Percentiles rank a stretch among this genome's conserved stretches.
These are phyloP conservation scores for Phaseolus lunatus DNA, from an alignment of 306 rosid species.

Conservation along the genomic window DNA sequence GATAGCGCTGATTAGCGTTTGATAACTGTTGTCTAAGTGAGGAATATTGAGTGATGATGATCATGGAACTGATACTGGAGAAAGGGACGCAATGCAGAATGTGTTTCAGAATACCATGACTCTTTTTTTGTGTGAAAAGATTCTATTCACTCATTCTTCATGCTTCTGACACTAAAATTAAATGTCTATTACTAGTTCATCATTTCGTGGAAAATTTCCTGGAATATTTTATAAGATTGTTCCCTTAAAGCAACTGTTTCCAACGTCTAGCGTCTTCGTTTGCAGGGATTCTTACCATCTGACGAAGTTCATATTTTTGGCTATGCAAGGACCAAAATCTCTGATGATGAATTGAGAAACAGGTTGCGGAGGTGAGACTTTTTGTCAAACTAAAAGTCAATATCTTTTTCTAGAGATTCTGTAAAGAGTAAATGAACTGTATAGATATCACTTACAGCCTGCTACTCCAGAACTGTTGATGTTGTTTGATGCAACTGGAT, in stretches of 20 bases:
- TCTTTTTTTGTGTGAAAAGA: background rate
- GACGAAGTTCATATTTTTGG: constrained; percentile 85
- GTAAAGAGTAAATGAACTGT: background rate
- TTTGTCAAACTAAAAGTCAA: background rate
- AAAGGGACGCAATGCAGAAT: background rate
- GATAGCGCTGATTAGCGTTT: constrained; percentile 20
- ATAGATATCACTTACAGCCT: constrained; percentile 2
- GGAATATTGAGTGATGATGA: background rate
- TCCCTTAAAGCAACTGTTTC: constrained; percentile 29
- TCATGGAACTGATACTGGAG: background rate
- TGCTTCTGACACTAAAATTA: constrained; percentile 2
- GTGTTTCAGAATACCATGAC: background rate
- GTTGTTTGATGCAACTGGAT: background rate
- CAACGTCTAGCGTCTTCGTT: background rate
- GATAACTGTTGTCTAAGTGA: background rate
- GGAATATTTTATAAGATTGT: background rate
- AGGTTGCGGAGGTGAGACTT: constrained; percentile 74
- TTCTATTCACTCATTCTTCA: background rate
- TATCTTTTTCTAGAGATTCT: background rate
- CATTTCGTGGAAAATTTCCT: background rate
- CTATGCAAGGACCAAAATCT: constrained; percentile 84
- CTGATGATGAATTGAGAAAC: constrained; percentile 73
- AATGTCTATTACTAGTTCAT: background rate
- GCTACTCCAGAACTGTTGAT: background rate
- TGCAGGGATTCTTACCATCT: constrained; percentile 72